Base-by-base conservation (phyloP, 331 rosid species). In the Saraca asoca region DNA sequence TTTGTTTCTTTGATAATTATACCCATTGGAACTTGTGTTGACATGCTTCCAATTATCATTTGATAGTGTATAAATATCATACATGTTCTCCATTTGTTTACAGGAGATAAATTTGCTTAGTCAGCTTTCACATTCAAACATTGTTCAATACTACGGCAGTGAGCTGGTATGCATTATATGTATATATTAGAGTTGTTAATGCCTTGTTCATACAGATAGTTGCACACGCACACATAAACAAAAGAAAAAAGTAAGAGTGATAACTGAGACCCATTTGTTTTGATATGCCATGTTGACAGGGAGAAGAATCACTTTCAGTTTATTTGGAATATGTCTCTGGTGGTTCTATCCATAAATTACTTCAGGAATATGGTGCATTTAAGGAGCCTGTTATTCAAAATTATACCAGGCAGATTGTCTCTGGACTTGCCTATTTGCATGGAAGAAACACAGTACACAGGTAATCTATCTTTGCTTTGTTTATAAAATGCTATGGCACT, bases 61-160 rank as follows among this genome's bases (percentile, higher is more conserved):
- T 64, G 50, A 14, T 18, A 48, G 57, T 61, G 34, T 54, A 53
- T 55, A 38, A 66, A 44, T 57, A 68, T 49, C 19, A 70, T 60
- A 68, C 64, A 31, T 7, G 13, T 38, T 62, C 42, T 63, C 35
- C 60, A 35, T 45, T 70, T 77, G 72, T 57, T 74, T 51, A 50
- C 91, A 92, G 98, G 98, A 92, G 83, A 92, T 87, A 85, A 79
- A 81, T 76, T 78, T 92, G 83, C 98, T 92, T 9, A 85, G 83
- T 69, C 87, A 87, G 71, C 90, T 92, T 41, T 83, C 94, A 15
- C 94, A 92, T 76, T 90, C 88, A 33, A 92, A 89, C 77, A 87
- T 92, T 51, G 96, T 92, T 64, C 95, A 83, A 74, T 92, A 92
- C 80, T 71, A 83, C 58, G 96, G 95, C 62, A 92, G 98, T 78